Conservation (phyloP, 495 filamentous ascomycete genomes). For the Talaromyces trachyspermus region DNA sequence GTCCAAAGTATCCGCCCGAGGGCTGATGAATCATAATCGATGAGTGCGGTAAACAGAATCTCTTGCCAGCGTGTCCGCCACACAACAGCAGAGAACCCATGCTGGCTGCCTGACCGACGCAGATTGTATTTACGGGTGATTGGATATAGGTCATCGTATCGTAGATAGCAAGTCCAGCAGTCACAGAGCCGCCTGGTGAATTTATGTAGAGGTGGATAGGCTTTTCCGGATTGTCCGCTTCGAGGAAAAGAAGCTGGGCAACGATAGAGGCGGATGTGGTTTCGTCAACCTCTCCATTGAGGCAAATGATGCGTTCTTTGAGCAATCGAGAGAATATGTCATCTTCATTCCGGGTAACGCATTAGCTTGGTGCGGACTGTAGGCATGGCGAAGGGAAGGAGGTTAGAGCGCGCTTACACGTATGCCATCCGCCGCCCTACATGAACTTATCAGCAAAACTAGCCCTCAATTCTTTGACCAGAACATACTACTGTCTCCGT, state of each 20-base stretch:
- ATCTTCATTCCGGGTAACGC: conserved; percentile 37
- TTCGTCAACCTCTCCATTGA: conserved; percentile 89
- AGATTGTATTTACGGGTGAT: conserved; percentile 87
- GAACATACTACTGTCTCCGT: conserved; percentile 72
- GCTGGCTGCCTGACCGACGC: conserved; percentile 85
- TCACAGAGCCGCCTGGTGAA: conserved; percentile 92
- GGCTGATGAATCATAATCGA: conserved; percentile 97
- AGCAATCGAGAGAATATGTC: conserved; percentile 79
- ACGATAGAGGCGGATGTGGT: conserved; percentile 83
- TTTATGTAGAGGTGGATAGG: conserved; percentile 97
- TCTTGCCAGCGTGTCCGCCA: conserved; percentile 76
- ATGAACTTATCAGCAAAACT: background rate
- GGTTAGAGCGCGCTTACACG: conserved; percentile 49
- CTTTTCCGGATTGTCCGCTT: conserved; percentile 91
- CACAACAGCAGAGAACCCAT: conserved; percentile 90
- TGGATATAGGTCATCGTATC: conserved; percentile 98
- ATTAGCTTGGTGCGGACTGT: conserved; percentile 3
- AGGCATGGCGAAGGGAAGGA: background rate
- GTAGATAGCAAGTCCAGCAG: conserved; percentile 91
- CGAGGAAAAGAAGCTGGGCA: conserved; percentile 93
- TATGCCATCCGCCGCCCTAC: conserved; percentile 84
- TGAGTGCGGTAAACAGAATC: conserved; percentile 84
- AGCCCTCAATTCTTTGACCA: no score
- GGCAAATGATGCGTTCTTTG: conserved; percentile 91
- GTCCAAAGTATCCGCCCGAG: conserved; percentile 81